Evolutionary conservation across 2,329 filamentous ascomycete genomes (phyloP), one percentile per base, ranked within the genome.

Genomic region (Colletotrichum sp.): DNA sequence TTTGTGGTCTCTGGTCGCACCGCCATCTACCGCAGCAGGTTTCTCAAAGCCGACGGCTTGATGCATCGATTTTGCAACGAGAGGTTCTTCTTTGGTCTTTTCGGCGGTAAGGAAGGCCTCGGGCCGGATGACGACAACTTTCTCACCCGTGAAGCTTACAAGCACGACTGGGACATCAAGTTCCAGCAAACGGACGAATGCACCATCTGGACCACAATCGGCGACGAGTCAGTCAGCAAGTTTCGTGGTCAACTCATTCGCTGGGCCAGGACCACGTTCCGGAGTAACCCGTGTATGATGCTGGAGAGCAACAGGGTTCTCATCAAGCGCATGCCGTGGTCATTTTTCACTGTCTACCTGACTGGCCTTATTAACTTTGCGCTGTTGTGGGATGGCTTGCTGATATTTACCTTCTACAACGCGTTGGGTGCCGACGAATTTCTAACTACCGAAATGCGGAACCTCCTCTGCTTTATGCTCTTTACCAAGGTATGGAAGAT

Each of bases 71-170:
- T 89, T 80, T 80, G 82, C 3, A 84, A 88, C 65, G 91, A 93
- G 78, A 82, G 70, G 10, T 91, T 89, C 84, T 85, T 88, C 72
- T 86, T 88, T 28, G 83, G 84, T 0, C 61, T 80, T 0, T 82
- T 87, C 1, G 85, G 82, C 1, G 85, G 86, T 1, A 18, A 43
- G 34, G 39, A 52, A 12, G 88, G 88, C 0, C 80, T 92, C 3
- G 87, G 88, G 25, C 84, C 86, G 0, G 91, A 93, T 76, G 91
- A 93, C 74, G 91, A 93, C 83, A 93, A 93, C 80, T 93, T 88
- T 78, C 83, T 90, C 43, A 93, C 91, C 0, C 85, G 91, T 13
- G 90, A 87, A 76, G 84, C 88, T 8, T 86, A 90, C 56, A 83
- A 83, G 12, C 80, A 87, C 8, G 86, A 86, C n/a, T 91, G 87